A percentile compares a stretch with the other conserved stretches of the same genome.
Conservation (phyloP, 2,329 filamentous ascomycete species). For the Aspergillus fructus region DNA sequence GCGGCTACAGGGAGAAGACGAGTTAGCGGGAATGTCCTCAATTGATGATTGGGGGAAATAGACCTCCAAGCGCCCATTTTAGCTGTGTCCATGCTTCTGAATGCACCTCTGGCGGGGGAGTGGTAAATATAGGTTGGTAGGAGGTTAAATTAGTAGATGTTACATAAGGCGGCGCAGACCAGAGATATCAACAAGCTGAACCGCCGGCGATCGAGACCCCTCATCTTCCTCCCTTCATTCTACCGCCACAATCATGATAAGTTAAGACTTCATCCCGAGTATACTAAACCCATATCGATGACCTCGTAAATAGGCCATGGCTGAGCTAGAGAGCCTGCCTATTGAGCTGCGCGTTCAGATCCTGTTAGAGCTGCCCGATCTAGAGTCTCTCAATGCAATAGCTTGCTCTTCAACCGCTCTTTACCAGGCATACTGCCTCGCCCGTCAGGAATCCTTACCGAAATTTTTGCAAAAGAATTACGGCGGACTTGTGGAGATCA, state of each 20-base stretch:
- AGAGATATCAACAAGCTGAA: neutral
- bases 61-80: neutral
- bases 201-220: neutral
- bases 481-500: constrained; percentile 11
- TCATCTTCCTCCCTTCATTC: neutral
- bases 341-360: neutral
- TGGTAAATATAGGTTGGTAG: neutral
- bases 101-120: neutral
- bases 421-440: constrained; percentile 14
- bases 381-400: constrained; percentile 14
- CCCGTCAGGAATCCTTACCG: constrained; percentile 3
- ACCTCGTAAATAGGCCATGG: neutral
- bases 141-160: neutral
- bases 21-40: neutral
- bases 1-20: neutral
- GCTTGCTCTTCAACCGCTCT: constrained; percentile 17
- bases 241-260: neutral
- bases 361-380: constrained; percentile 1
- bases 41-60: neutral
- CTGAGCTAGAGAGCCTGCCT: neutral
- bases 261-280: neutral
- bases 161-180: neutral
- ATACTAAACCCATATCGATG: neutral
- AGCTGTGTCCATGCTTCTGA: neutral
- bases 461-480: constrained; percentile 9